Conservation (phyloP, 192 early-diverging fungal genomes). For the Backusella liffmaniae region DNA sequence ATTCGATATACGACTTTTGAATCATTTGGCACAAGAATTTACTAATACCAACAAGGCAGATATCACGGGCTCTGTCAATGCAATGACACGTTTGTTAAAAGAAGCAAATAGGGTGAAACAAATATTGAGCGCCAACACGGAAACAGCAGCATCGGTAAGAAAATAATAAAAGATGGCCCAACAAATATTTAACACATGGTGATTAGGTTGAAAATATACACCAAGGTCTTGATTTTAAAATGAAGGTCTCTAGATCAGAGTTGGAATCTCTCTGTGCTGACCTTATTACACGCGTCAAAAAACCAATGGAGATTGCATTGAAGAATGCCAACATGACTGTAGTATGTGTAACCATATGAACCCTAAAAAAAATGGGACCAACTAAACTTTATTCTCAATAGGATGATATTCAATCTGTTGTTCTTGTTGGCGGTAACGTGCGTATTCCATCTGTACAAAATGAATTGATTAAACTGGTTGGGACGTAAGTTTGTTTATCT, state of each 20-base stretch:
- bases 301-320: slow-evolving; percentile 75
- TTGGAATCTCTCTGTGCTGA: slow-evolving; percentile 69
- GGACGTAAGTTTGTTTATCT: slow-evolving; percentile 50
- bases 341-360: slow-evolving; percentile 24
- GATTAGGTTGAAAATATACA: slow-evolving; percentile 79
- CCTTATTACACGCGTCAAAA: slow-evolving; percentile 64
- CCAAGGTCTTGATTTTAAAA: slow-evolving; percentile 83
- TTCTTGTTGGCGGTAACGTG: slow-evolving; percentile 91
- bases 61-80: slow-evolving; percentile 66
- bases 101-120: slow-evolving; percentile 96
- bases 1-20: slow-evolving; percentile 82
- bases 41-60: slow-evolving; percentile 48
- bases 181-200: background rate
- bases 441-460: slow-evolving; percentile 86
- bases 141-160: slow-evolving; percentile 75
- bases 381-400: slow-evolving; percentile 14
- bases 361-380: background rate
- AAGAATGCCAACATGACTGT: slow-evolving; percentile 62
- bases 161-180: background rate
- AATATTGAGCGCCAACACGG: slow-evolving; percentile 92
- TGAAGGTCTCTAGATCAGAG: slow-evolving; percentile 73
- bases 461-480: slow-evolving; percentile 63
- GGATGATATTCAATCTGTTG: slow-evolving; percentile 81
- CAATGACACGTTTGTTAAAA: slow-evolving; percentile 86
- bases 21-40: slow-evolving; percentile 76